Evolutionary conservation across 148 eudicot genomes (phyloP).

Genomic region (Rhododendron vialii): DNA sequence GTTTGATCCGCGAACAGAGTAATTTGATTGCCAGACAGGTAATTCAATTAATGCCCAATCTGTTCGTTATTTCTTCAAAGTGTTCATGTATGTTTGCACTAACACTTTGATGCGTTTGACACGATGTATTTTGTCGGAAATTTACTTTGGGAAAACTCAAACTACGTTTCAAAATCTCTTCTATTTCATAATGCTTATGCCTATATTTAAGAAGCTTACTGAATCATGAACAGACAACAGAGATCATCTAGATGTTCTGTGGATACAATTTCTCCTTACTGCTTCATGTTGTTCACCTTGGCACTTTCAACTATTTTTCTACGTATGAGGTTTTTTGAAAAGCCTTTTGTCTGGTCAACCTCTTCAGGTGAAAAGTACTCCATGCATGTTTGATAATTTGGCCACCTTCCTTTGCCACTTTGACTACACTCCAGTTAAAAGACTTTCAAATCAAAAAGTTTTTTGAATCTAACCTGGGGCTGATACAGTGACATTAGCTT

Average conservation of each 20-base stretch:
- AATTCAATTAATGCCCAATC: not conserved
- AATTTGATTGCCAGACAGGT: conserved; percentile 87
- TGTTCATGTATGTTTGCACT: not conserved
- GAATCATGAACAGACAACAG: not conserved
- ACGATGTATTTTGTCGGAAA: not conserved
- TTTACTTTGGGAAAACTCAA: not conserved
- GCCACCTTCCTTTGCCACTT: not conserved
- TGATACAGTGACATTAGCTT: not conserved
- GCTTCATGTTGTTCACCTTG: not conserved
- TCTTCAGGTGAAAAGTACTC: not conserved
- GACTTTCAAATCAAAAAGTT: not conserved
- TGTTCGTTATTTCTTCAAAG: not conserved
- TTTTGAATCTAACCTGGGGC: not conserved
- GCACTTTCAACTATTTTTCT: not conserved
- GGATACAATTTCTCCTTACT: not conserved
- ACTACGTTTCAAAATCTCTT: not conserved
- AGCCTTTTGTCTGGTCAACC: not conserved
- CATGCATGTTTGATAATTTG: not conserved
- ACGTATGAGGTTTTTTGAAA: not conserved
- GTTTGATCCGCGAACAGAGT: conserved; percentile 87
- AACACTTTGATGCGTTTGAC: not conserved
- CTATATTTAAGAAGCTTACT: not conserved
- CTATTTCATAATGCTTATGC: not conserved
- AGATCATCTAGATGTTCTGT: not conserved
- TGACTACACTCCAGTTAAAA: not conserved